These are phyloP conservation scores for Boeremia exigua DNA, from an alignment of 2,329 filamentous ascomycete genomes.

Conservation along the genomic window DNA sequence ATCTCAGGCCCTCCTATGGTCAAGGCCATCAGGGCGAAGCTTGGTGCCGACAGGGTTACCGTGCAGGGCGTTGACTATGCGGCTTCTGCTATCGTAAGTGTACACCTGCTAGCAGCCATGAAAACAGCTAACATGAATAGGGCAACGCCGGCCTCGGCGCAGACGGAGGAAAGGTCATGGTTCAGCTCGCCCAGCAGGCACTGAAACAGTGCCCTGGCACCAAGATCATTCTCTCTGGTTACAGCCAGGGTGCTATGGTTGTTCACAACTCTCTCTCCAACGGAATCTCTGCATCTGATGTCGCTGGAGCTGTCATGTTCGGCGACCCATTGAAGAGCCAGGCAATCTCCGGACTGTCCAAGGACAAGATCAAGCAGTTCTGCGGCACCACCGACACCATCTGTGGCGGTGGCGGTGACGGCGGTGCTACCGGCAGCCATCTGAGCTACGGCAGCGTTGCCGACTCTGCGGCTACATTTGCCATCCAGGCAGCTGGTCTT, in stretches of 20 bases:
- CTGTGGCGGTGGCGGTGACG: conserved; percentile 34
- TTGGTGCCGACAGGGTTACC: conserved; percentile 35
- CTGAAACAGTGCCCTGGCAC: conserved; percentile 39
- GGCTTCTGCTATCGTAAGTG: conserved; percentile 35
- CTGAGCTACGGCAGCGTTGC: conserved; percentile 38
- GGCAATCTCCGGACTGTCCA: conserved; percentile 26
- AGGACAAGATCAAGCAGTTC: conserved; percentile 36
- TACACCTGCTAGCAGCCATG: no score
- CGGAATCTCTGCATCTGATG: conserved; percentile 28
- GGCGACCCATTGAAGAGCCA: conserved; percentile 41
- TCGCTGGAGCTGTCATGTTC: conserved; percentile 37
- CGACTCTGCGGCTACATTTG: conserved; percentile 34
- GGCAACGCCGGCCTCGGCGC: conserved; percentile 35
- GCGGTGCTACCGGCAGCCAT: conserved; percentile 35
- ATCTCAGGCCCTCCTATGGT: conserved; percentile 50
- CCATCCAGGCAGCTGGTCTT: conserved; percentile 34
- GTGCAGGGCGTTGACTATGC: conserved; percentile 44
- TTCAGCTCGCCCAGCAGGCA: conserved; percentile 29
- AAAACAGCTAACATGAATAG: conserved; percentile 8
- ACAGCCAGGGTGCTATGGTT: conserved; percentile 44
- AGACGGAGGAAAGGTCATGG: conserved; percentile 37
- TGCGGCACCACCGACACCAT: conserved; percentile 35
- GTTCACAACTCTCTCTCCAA: conserved; percentile 40
- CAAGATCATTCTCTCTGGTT: conserved; percentile 43
- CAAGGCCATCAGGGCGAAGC: conserved; percentile 32